Base-by-base conservation (phyloP, 208 protist species). In the Leishmania gerbilli region DNA sequence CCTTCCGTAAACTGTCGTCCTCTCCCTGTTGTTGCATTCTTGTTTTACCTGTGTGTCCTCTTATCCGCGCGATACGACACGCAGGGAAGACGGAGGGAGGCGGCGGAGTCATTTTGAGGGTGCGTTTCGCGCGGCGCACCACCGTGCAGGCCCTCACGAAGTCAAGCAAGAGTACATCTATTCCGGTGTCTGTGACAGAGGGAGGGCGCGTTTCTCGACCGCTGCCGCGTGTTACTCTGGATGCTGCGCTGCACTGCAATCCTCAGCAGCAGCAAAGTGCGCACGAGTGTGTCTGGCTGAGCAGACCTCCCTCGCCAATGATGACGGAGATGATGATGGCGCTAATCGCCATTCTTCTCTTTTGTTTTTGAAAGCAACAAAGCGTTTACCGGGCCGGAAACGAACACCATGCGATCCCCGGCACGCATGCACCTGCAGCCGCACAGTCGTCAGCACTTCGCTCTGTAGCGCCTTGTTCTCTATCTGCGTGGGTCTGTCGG, bases 171-270 rank as follows among this genome's bases (percentile, higher is more conserved):
- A 6, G 56, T 62, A 8, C 37, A 47, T 71, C 5, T n/a, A 34
- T 67, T 75, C 19, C 19, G 42, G 58, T 79, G 64, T 37, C 45
- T 49, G 34, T 40, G 31, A 15, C 17, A 6, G 42, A 79, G 19
- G 21, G 76, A 40, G 34, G 37, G 56, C 42, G 42, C 60, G 74
- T 71, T 83, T 55, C 40, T 83, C 78, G 11, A 27, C 2, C 27
- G 9, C 6, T 62, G 49, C 51, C 31, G 55, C n/a, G 24, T 56
- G 53, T 76, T 55, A 27, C 37, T n/a, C 60, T 80, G 19, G 71
- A n/a, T 81, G 47, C 76, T 80, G 31, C 40, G 74, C 80, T 65
- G 21, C n/a, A 77, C 34, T n/a, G 17, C 49, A 40, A 60, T 27
- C 13, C 37, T 62, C 45, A 31, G 19, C 8, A 51, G 74, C 37